Conservation (phyloP, 192 early-diverging fungal genomes). For the Backusella macrospora region DNA sequence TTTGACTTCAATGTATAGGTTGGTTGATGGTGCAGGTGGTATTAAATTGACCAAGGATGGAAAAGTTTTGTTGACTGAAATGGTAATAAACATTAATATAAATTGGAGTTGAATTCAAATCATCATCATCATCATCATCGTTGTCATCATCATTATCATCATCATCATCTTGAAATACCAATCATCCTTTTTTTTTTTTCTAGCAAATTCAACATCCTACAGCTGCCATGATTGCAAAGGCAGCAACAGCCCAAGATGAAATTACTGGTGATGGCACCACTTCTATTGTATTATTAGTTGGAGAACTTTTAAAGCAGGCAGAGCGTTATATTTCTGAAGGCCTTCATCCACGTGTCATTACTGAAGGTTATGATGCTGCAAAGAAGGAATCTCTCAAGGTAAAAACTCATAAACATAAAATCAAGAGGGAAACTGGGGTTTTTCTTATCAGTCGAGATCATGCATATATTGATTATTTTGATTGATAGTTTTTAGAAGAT, state of each 20-base stretch:
- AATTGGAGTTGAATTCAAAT: not conserved
- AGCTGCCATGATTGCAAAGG: conserved; percentile 98
- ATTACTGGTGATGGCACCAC: conserved; percentile 99
- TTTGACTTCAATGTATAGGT: conserved; percentile 47
- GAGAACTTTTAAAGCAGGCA: conserved; percentile 96
- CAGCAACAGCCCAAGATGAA: conserved; percentile 98
- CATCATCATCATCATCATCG: not conserved
- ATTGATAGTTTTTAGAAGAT: conserved; percentile 77
- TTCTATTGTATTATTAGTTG: conserved; percentile 94
- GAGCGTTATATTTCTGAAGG: conserved; percentile 94
- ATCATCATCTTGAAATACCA: conserved; percentile 8
- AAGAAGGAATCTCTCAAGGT: conserved; percentile 96
- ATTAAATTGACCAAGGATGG: conserved; percentile 99
- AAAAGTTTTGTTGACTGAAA: conserved; percentile 97
- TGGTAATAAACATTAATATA: conserved; percentile 61
- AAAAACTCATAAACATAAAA: conserved; percentile 55
- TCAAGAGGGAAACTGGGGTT: conserved; percentile 62
- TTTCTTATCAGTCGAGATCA: not conserved
- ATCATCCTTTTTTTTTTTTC: not conserved
- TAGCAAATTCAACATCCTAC: conserved; percentile 99
- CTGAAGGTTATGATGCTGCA: conserved; percentile 96
- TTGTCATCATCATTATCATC: not conserved
- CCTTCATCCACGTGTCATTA: conserved; percentile 94
- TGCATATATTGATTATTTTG: not conserved
- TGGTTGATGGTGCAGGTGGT: conserved; percentile 94